Evolutionary conservation across 2,329 filamentous ascomycete species (phyloP).

Genomic region (Colletotrichum magnum): DNA sequence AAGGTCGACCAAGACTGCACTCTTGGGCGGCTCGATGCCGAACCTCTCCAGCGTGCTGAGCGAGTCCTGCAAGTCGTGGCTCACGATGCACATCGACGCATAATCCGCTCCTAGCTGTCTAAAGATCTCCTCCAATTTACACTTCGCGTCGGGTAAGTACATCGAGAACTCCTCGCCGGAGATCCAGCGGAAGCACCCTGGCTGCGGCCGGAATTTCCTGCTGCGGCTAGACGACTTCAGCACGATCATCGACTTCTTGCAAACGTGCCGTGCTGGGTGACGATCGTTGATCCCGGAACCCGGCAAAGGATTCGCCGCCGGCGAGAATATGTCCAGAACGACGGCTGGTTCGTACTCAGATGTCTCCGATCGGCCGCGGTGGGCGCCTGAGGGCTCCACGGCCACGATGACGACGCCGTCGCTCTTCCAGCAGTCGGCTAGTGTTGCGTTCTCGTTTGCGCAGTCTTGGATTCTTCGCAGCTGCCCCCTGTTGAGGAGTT

Average conservation of each 20-base stretch:
- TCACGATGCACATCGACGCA: conserved; percentile 10
- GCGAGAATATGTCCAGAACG: background rate
- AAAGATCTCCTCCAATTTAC: background rate
- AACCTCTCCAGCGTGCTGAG: conserved; percentile 1
- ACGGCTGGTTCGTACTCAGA: background rate
- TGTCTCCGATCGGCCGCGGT: background rate
- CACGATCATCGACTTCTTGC: background rate
- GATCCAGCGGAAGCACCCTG: background rate
- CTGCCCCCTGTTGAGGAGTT: conserved; percentile 5
- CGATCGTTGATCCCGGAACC: background rate
- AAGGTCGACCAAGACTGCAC: background rate
- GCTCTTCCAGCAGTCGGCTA: conserved; percentile 15
- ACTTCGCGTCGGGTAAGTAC: background rate
- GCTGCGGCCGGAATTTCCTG: background rate
- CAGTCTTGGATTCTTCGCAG: conserved; percentile 14
- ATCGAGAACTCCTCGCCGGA: background rate
- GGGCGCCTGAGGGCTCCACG: background rate
- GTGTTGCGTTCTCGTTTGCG: conserved; percentile 15
- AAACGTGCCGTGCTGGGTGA: background rate
- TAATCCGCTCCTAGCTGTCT: background rate
- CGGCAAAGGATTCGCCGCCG: background rate
- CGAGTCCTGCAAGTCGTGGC: conserved; percentile 6
- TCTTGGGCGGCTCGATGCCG: background rate
- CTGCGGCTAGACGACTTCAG: background rate
- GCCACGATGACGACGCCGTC: background rate